Base-by-base conservation (phyloP, 352 stramenopile genomes). In the Pythium dissimile region DNA sequence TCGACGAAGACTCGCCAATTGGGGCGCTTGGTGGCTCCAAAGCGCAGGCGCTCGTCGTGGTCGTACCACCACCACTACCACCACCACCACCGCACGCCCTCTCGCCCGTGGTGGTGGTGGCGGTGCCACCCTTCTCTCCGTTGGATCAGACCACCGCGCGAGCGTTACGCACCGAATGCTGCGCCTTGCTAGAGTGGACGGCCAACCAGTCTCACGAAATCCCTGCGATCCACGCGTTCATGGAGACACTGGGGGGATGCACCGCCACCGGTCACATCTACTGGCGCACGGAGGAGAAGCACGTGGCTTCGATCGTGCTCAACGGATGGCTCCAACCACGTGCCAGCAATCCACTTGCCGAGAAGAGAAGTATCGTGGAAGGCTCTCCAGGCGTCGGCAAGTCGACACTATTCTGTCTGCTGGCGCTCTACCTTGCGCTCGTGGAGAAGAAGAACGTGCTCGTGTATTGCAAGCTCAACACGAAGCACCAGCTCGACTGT, bases 371-470 rank as follows among this genome's bases (percentile, higher is more conserved):
- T 12, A 59, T 66, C 41, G 32, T 62, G 32, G 27, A 63, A n/a
- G 51, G 57, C 23, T 65, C 57, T 0, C 48, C 38, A n/a, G 49
- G 57, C 16, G 32, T 59, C 18, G 57, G 47, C 47, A 65, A 65
- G 48, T 67, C 39, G 41, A 65, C 41, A 57, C 50, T 57, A 48
- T 41, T 65, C 47, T 59, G 57, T 30, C n/a, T 65, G 48, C 5
- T 65, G 30, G 49, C 47, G 10, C 62, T 67, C 30, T 52, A 64
- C 50, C 11, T 52, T 43, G 56, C 54, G 31, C 57, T 66, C 50
- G 55, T 60, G 45, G 56, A 66, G 31, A 67, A 59, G 63, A 70
- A 59, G 46, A 62, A 70, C 31, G 63, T 66, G 56, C 42, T 70
- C 8, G 16, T 70, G 46, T 66, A 67, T 37, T 43, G 63, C 23